phyloP scores from a whole-genome alignment of 495 filamentous ascomycete genomes.

The Elasticomyces elasticus region DNA sequence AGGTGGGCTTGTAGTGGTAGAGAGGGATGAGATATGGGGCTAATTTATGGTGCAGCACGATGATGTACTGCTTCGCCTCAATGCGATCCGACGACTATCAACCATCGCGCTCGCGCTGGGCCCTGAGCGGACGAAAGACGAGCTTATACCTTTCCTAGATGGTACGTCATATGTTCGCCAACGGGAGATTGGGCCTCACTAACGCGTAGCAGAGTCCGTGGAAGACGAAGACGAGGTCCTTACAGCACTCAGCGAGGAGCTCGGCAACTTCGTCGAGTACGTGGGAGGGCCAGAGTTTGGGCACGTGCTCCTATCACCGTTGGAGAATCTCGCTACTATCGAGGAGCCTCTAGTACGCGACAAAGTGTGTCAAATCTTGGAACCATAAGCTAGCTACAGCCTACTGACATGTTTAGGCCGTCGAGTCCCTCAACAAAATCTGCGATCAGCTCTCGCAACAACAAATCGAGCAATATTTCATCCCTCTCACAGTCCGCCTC shows the following conservation, averaged over 20 bases:
- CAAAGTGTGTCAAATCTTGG: slow-evolving; percentile 52
- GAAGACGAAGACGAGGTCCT: slow-evolving; percentile 98
- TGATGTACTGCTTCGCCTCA: slow-evolving; percentile 91
- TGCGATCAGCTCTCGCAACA: slow-evolving; percentile 78
- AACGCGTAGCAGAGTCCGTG: slow-evolving; percentile 66
- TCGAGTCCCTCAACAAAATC: slow-evolving; percentile 98
- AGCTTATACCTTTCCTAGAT: slow-evolving; percentile 96
- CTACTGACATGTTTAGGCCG: slow-evolving; percentile 52
- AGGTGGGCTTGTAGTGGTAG: slow-evolving; percentile 49
- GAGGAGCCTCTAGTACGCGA: slow-evolving; percentile 95
- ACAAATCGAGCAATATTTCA: slow-evolving; percentile 93
- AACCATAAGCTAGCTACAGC: neutral
- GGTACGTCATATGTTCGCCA: slow-evolving; percentile 46
- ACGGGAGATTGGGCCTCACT: neutral
- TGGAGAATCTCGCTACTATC: slow-evolving; percentile 96
- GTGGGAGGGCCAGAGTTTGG: slow-evolving; percentile 88
- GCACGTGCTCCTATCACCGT: slow-evolving; percentile 89
- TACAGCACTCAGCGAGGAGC: slow-evolving; percentile 90
- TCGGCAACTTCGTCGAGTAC: slow-evolving; percentile 93
- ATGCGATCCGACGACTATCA: slow-evolving; percentile 94
- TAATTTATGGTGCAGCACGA: slow-evolving; percentile 60
- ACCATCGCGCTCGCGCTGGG: slow-evolving; percentile 95
- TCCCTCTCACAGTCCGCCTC: slow-evolving; percentile 84
- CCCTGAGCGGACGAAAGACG: slow-evolving; percentile 88
- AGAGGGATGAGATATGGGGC: neutral